Conservation (phyloP, 2,329 filamentous ascomycete genomes). For the Bipolaris zeicola region DNA sequence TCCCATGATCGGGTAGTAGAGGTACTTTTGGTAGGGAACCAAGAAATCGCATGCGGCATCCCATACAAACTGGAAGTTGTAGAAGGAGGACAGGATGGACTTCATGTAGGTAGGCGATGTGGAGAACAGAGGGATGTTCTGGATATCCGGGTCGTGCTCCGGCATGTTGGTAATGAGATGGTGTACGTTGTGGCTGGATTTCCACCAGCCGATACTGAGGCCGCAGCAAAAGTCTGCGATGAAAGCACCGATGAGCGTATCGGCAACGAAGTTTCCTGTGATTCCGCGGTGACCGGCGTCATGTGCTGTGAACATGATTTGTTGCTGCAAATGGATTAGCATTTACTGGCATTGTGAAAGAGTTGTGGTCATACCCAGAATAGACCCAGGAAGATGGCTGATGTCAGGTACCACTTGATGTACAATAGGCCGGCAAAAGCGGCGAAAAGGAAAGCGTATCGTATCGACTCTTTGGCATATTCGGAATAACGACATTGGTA, state of each 20-base stretch:
- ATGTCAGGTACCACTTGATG: slow-evolving; percentile 62
- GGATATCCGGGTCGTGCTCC: slow-evolving; percentile 51
- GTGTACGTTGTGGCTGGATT: slow-evolving; percentile 71
- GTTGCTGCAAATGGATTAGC: slow-evolving; percentile 55
- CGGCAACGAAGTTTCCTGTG: slow-evolving; percentile 62
- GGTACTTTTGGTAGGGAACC: slow-evolving; percentile 76
- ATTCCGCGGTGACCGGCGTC: slow-evolving; percentile 69
- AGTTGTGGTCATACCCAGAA: slow-evolving; percentile 59
- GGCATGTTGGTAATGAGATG: slow-evolving; percentile 70
- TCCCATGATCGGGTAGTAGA: slow-evolving; percentile 81
- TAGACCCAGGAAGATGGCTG: slow-evolving; percentile 63
- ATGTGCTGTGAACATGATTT: slow-evolving; percentile 72
- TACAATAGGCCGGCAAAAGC: slow-evolving; percentile 55
- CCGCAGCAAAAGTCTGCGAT: slow-evolving; percentile 70
- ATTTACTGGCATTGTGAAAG: background rate
- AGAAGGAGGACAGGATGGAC: slow-evolving; percentile 78
- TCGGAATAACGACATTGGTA: slow-evolving; percentile 65
- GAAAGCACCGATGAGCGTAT: slow-evolving; percentile 67
- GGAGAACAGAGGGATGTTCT: slow-evolving; percentile 83
- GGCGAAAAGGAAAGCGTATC: slow-evolving; percentile 60
- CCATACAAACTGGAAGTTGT: slow-evolving; percentile 79
- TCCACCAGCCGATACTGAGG: slow-evolving; percentile 72
- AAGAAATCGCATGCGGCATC: slow-evolving; percentile 74
- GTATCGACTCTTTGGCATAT: slow-evolving; percentile 64
- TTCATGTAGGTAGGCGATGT: slow-evolving; percentile 80